Percentiles rank a stretch among this genome's conserved stretches.
Evolutionary conservation across 2,329 filamentous ascomycete genomes (phyloP).

Genomic region (Cercospora zeae-maydis): DNA sequence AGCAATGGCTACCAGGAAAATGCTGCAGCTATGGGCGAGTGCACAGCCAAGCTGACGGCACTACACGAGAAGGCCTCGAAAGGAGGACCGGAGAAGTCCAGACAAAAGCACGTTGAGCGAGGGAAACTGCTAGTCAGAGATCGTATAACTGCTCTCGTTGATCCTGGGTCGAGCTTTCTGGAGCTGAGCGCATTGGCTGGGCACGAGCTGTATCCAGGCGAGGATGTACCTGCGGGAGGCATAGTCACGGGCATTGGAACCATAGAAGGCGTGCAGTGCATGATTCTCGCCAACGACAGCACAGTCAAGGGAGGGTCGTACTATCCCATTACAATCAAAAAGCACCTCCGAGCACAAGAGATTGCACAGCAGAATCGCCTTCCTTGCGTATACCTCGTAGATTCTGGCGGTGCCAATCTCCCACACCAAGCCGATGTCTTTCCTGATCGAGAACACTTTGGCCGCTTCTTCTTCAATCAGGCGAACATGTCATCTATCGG

Average conservation of each 20-base stretch:
- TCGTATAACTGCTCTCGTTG: constrained; percentile 79
- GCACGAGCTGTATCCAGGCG: constrained; percentile 77
- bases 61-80: constrained; percentile 64
- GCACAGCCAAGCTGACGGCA: constrained; percentile 64
- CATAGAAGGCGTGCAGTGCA: constrained; percentile 84
- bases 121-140: constrained; percentile 95
- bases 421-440: constrained; percentile 95
- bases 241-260: constrained; percentile 91
- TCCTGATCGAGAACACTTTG: constrained; percentile 90
- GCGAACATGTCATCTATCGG: constrained; percentile 84
- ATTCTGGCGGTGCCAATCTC: constrained; percentile 91
- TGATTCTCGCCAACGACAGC: constrained; percentile 93
- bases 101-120: constrained; percentile 79
- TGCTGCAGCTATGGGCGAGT: constrained; percentile 68
- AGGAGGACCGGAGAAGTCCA: constrained; percentile 76
- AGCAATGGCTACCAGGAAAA: constrained; percentile 81
- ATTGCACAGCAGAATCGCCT: constrained; percentile 84
- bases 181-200: constrained; percentile 92
- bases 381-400: constrained; percentile 90
- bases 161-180: constrained; percentile 84
- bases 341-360: constrained; percentile 87
- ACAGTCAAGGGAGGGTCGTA: constrained; percentile 98
- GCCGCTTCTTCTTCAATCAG: constrained; percentile 97
- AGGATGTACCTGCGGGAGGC: constrained; percentile 82
- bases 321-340: constrained; percentile 95